Evolutionary conservation across 345 rosid genomes (phyloP).

Genomic region (Zanthoxylum bungeanum): DNA sequence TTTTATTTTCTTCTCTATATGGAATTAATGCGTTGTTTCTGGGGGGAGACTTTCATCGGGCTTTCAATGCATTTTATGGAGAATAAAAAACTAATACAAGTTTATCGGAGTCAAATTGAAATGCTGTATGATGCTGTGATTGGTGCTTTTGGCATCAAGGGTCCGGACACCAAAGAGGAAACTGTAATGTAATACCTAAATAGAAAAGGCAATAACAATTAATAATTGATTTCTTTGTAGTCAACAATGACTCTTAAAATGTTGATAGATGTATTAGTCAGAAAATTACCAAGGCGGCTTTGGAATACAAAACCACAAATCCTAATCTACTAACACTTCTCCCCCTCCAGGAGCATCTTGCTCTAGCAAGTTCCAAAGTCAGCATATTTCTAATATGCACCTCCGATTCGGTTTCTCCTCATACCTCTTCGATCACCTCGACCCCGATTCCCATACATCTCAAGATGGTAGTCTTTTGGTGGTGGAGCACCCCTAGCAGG

Average conservation of each 20-base stretch:
- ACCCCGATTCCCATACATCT: conserved; percentile 50
- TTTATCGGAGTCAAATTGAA: too few relatives aligned
- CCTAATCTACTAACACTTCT: neutral
- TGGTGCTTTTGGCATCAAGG: too few relatives aligned
- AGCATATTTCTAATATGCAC: conserved; percentile 29
- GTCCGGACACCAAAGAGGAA: too few relatives aligned
- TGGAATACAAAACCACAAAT: neutral
- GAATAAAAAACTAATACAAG: too few relatives aligned
- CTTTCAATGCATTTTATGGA: too few relatives aligned
- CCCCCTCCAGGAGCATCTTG: too few relatives aligned
- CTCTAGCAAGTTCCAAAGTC: neutral
- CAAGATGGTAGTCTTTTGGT: conserved; percentile 50
- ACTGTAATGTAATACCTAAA: too few relatives aligned
- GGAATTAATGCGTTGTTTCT: too few relatives aligned
- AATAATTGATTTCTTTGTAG: neutral
- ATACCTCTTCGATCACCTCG: conserved; percentile 49
- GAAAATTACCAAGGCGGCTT: neutral
- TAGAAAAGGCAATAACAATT: too few relatives aligned
- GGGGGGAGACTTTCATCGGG: too few relatives aligned
- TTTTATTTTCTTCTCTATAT: too few relatives aligned
- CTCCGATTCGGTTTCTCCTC: conserved; percentile 53
- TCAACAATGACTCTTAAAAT: neutral
- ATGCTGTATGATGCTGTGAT: too few relatives aligned
- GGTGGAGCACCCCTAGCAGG: conserved; percentile 52
- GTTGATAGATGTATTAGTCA: neutral